phyloP scores from a whole-genome alignment of 2,329 filamentous ascomycete genomes.

The Apiospora rasikravindrae region DNA sequence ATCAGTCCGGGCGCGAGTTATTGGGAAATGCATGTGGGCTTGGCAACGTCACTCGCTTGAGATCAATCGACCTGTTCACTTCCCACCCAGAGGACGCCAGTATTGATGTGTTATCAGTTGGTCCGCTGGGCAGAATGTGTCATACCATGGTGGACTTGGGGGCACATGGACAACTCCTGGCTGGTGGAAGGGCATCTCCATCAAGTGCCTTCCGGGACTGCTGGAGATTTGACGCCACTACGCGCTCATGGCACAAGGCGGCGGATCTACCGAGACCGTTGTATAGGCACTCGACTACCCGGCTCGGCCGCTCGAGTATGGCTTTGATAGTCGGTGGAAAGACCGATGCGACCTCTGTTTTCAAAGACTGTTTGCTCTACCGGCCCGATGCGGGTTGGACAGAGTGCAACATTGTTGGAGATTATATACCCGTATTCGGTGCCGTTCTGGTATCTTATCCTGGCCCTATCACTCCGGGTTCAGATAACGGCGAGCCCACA shows the following conservation, averaged over 20 bases:
- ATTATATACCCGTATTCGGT: slow-evolving; percentile 49
- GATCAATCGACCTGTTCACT: slow-evolving; percentile 57
- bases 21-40: slow-evolving; percentile 52
- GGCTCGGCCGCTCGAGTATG: slow-evolving; percentile 52
- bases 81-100: slow-evolving; percentile 33
- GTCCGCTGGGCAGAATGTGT: slow-evolving; percentile 66
- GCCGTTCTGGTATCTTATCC: slow-evolving; percentile 43
- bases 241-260: slow-evolving; percentile 64
- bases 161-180: slow-evolving; percentile 64
- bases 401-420: slow-evolving; percentile 44
- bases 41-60: slow-evolving; percentile 50
- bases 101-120: slow-evolving; percentile 34
- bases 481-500: slow-evolving; percentile 22
- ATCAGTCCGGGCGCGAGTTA: slow-evolving; percentile 47
- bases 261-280: slow-evolving; percentile 71
- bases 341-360: slow-evolving; percentile 51
- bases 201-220: slow-evolving; percentile 71
- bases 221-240: slow-evolving; percentile 69
- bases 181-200: slow-evolving; percentile 82
- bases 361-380: slow-evolving; percentile 60
- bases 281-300: slow-evolving; percentile 74
- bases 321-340: slow-evolving; percentile 69
- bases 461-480: slow-evolving; percentile 31
- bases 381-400: slow-evolving; percentile 53
- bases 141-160: slow-evolving; percentile 75